These are phyloP conservation scores for Lachancea cidri DNA, from an alignment of 805 yeast species.

Conservation along the genomic window DNA sequence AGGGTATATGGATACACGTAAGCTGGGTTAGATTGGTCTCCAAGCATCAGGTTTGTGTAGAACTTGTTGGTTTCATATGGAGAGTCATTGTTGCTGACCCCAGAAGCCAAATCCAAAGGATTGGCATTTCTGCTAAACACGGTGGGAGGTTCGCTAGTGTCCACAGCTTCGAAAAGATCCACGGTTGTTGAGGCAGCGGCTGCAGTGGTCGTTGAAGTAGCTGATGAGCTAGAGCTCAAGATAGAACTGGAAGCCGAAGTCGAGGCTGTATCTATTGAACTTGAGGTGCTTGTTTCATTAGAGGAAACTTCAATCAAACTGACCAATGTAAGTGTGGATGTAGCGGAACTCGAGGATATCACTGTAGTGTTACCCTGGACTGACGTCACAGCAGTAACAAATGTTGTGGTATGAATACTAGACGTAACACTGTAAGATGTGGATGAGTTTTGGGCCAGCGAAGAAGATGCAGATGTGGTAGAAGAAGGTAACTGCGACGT, in stretches of 20 bases:
- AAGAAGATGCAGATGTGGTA: slow-evolving; percentile 4
- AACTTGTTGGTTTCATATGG: slow-evolving; percentile 72
- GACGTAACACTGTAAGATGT: not conserved
- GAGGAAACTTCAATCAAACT: slow-evolving; percentile 8
- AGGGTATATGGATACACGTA: slow-evolving; percentile 66
- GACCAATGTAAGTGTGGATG: not conserved
- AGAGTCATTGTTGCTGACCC: slow-evolving; percentile 39
- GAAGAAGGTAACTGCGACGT: not conserved
- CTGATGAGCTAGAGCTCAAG: slow-evolving; percentile 8
- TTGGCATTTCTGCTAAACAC: slow-evolving; percentile 44
- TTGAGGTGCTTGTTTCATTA: slow-evolving; percentile 2
- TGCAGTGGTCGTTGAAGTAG: slow-evolving; percentile 14
- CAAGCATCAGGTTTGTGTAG: slow-evolving; percentile 59
- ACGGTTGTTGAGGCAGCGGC: slow-evolving; percentile 25
- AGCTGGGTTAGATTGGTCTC: slow-evolving; percentile 46
- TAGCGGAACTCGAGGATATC: not conserved
- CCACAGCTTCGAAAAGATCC: slow-evolving; percentile 46
- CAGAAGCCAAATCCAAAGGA: slow-evolving; percentile 42
- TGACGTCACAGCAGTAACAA: slow-evolving; percentile 2
- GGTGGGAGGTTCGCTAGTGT: slow-evolving; percentile 40
- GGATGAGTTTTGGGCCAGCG: not conserved
- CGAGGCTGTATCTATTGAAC: slow-evolving; percentile 5
- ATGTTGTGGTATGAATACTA: slow-evolving; percentile 8
- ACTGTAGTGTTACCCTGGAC: slow-evolving; percentile 1
- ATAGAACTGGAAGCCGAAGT: slow-evolving; percentile 14